Conservation (phyloP, 768 basidiomycete species). For the Coprinellus micaceus region DNA sequence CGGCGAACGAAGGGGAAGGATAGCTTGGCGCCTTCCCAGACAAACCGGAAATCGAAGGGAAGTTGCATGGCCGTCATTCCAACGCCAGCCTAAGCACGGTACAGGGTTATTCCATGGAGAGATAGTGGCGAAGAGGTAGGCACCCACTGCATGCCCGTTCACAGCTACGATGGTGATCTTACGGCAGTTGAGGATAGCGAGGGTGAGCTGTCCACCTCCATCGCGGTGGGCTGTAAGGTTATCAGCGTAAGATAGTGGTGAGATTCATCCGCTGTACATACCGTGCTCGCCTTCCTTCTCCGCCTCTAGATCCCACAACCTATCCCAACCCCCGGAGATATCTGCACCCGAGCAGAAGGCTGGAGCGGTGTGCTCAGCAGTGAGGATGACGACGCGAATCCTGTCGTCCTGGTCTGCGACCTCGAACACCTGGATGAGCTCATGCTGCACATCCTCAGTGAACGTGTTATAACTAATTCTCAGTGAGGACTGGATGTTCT, state of each 20-base stretch:
- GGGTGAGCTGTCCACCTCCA: slow-evolving; percentile 41
- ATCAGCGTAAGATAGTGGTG: not conserved
- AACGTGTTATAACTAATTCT: slow-evolving; percentile 44
- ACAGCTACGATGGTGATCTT: slow-evolving; percentile 53
- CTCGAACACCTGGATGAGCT: slow-evolving; percentile 42
- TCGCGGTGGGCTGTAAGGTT: slow-evolving; percentile 43
- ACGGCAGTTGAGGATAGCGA: slow-evolving; percentile 49
- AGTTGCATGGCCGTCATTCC: slow-evolving; percentile 49
- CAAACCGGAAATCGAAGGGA: slow-evolving; percentile 51
- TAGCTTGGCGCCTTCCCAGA: slow-evolving; percentile 48
- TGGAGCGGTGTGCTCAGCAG: slow-evolving; percentile 47
- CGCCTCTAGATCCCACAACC: slow-evolving; percentile 35
- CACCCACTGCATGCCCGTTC: slow-evolving; percentile 47
- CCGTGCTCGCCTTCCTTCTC: slow-evolving; percentile 47
- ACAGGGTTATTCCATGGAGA: too few species aligned
- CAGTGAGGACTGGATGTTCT: not conserved
- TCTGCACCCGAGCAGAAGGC: slow-evolving; percentile 59
- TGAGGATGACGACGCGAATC: slow-evolving; percentile 48
- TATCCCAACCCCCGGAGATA: slow-evolving; percentile 44
- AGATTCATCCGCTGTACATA: too few species aligned
- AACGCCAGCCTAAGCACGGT: slow-evolving; percentile 38
- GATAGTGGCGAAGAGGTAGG: too few species aligned
- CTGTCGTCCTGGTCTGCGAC: slow-evolving; percentile 50
- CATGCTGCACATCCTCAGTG: slow-evolving; percentile 27
- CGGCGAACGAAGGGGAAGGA: slow-evolving; percentile 48